Conservation (phyloP, 2,329 filamentous ascomycete species). For the Lecanicillium sp. region DNA sequence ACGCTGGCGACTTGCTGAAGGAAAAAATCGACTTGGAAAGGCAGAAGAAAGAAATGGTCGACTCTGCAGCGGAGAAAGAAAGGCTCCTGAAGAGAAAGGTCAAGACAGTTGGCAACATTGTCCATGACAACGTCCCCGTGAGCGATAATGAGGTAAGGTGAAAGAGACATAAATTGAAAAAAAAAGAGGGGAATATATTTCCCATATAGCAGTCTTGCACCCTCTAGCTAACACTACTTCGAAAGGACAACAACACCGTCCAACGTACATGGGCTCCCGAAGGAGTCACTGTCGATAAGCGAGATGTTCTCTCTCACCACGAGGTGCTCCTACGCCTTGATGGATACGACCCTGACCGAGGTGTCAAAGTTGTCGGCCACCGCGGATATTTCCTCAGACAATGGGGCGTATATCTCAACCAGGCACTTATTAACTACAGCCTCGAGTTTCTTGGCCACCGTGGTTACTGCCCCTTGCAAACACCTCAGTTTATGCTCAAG, state of each 20-base stretch:
- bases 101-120: conserved; percentile 62
- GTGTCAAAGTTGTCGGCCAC: conserved; percentile 90
- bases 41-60: conserved; percentile 72
- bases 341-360: conserved; percentile 87
- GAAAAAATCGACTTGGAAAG: conserved; percentile 72
- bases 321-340: conserved; percentile 83
- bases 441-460: conserved; percentile 77
- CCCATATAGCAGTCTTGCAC: no score
- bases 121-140: conserved; percentile 79
- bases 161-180: no score
- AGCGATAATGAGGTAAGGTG: conserved; percentile 68
- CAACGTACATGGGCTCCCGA: conserved; percentile 75
- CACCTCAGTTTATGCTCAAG: conserved; percentile 90
- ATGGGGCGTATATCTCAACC: conserved; percentile 86
- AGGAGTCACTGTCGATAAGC: conserved; percentile 64
- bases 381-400: conserved; percentile 86
- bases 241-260: conserved; percentile 67
- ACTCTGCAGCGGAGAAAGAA: conserved; percentile 69
- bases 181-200: no score
- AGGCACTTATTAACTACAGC: conserved; percentile 91
- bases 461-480: conserved; percentile 75
- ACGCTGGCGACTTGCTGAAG: conserved; percentile 69
- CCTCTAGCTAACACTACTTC: no score
- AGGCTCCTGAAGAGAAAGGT: conserved; percentile 66
- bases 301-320: conserved; percentile 79